Conservation (phyloP, 2,329 filamentous ascomycete genomes). For the Colletotrichum musicola region DNA sequence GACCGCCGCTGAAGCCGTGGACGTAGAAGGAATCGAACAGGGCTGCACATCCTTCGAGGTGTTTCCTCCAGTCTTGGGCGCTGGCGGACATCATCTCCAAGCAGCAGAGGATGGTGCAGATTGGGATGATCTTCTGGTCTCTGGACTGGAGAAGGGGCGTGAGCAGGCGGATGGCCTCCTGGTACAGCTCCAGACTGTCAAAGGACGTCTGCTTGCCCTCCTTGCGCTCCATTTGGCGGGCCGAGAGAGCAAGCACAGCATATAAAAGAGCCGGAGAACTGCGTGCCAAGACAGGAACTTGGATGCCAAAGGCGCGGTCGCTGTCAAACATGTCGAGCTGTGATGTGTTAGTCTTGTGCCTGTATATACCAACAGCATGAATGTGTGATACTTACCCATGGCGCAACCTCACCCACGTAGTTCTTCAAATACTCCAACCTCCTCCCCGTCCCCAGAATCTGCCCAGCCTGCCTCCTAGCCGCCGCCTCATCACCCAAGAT, state of each 20-base stretch:
- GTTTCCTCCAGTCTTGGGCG: slow-evolving; percentile 64
- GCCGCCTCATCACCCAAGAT: slow-evolving; percentile 28
- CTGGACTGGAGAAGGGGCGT: slow-evolving; percentile 50
- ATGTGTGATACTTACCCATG: slow-evolving; percentile 54
- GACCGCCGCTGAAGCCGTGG: slow-evolving; percentile 65
- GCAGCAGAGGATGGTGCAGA: slow-evolving; percentile 55
- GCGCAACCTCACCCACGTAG: slow-evolving; percentile 66
- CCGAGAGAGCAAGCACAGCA: slow-evolving; percentile 66
- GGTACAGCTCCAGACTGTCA: slow-evolving; percentile 67
- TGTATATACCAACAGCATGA: neutral
- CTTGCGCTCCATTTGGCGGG: slow-evolving; percentile 66
- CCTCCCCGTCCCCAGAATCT: slow-evolving; percentile 47
- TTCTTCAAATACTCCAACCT: slow-evolving; percentile 59
- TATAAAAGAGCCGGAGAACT: slow-evolving; percentile 61
- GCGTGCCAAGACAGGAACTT: slow-evolving; percentile 63
- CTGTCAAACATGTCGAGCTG: slow-evolving; percentile 71
- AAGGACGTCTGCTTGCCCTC: slow-evolving; percentile 58
- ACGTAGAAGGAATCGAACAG: slow-evolving; percentile 66
- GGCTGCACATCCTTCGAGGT: slow-evolving; percentile 69
- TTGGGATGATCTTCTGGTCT: slow-evolving; percentile 50
- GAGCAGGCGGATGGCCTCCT: slow-evolving; percentile 62
- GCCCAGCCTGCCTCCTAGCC: slow-evolving; percentile 19
- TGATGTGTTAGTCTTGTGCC: neutral
- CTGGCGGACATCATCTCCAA: slow-evolving; percentile 59
- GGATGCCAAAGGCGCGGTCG: slow-evolving; percentile 63